Percentiles rank a stretch among this genome's conserved stretches.
Conservation (phyloP, 2,329 filamentous ascomycete genomes). For the Ophiostoma australiae region DNA sequence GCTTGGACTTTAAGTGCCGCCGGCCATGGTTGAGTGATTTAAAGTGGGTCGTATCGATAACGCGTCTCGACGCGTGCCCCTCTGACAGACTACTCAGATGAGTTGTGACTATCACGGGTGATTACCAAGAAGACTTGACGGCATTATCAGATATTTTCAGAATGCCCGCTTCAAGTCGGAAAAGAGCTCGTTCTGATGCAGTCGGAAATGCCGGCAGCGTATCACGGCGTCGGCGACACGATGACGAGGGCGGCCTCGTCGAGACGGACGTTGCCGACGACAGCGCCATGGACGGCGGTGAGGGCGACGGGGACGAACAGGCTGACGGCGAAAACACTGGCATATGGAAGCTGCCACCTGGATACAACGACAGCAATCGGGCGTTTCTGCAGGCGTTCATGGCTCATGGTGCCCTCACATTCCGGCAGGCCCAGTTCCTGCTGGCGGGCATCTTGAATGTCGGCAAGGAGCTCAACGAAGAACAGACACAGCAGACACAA, state of each 20-base stretch:
- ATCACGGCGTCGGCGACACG: conserved; percentile 3
- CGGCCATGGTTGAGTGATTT: neutral
- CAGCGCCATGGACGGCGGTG: conserved; percentile 6
- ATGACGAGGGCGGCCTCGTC: conserved; percentile 3
- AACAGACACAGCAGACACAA: conserved; percentile 35
- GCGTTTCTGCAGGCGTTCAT: conserved; percentile 90
- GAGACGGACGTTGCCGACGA: neutral
- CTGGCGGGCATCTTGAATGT: conserved; percentile 70
- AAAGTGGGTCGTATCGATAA: neutral
- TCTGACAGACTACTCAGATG: neutral
- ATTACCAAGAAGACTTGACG: neutral
- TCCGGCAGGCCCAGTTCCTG: conserved; percentile 65
- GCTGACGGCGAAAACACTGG: neutral
- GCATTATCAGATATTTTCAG: neutral
- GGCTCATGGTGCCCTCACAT: conserved; percentile 70
- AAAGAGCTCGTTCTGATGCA: conserved; percentile 19
- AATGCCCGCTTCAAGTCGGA: conserved; percentile 20
- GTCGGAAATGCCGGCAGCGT: neutral
- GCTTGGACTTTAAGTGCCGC: neutral
- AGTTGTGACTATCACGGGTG: neutral
- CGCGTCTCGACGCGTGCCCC: conserved; percentile 9
- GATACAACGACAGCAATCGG: conserved; percentile 62
- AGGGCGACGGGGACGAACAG: conserved; percentile 2
- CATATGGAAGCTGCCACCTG: conserved; percentile 29
- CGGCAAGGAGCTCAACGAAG: conserved; percentile 39